Percentiles rank a stretch among this genome's conserved stretches.
Evolutionary conservation across 2,329 filamentous ascomycete species (phyloP).

Genomic region (Botryosphaeria dothidea): DNA sequence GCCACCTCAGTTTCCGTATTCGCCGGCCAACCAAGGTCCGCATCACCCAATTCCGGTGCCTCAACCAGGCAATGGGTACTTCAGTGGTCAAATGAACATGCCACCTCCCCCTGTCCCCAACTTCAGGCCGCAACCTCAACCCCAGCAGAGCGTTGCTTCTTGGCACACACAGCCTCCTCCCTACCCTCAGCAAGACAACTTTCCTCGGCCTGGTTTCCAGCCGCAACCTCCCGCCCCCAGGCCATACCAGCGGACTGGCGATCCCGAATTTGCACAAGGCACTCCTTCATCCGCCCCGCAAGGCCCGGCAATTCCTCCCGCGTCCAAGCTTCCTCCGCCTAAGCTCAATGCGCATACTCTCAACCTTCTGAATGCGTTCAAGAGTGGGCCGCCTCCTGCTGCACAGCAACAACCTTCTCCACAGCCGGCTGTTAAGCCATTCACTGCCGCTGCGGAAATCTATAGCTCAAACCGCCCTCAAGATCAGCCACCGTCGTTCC

Average conservation of each 20-base stretch:
- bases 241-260: slow-evolving; percentile 48
- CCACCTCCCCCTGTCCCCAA: slow-evolving; percentile 19
- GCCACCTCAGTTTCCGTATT: slow-evolving; percentile 51
- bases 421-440: slow-evolving; percentile 18
- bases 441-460: slow-evolving; percentile 18
- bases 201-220: slow-evolving; percentile 4
- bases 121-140: slow-evolving; percentile 25
- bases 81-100: slow-evolving; percentile 6
- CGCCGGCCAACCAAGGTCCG: slow-evolving; percentile 37
- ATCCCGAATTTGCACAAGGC: slow-evolving; percentile 43
- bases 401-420: slow-evolving; percentile 24
- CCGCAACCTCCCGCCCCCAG: slow-evolving; percentile 30
- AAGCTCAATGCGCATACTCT: slow-evolving; percentile 60
- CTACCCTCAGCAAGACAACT: slow-evolving; percentile 19
- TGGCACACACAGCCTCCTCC: slow-evolving; percentile 20
- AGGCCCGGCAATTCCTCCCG: slow-evolving; percentile 54
- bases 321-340: slow-evolving; percentile 59
- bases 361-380: slow-evolving; percentile 61
- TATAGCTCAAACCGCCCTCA: slow-evolving; percentile 13
- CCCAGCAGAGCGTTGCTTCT: slow-evolving; percentile 21
- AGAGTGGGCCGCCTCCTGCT: slow-evolving; percentile 30
- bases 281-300: slow-evolving; percentile 30
- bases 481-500: not conserved
- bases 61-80: slow-evolving; percentile 1
- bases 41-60: slow-evolving; percentile 11